These are phyloP conservation scores for Sugiyamaella xylanicola DNA, from an alignment of 1,139 yeast species.

Conservation along the genomic window DNA sequence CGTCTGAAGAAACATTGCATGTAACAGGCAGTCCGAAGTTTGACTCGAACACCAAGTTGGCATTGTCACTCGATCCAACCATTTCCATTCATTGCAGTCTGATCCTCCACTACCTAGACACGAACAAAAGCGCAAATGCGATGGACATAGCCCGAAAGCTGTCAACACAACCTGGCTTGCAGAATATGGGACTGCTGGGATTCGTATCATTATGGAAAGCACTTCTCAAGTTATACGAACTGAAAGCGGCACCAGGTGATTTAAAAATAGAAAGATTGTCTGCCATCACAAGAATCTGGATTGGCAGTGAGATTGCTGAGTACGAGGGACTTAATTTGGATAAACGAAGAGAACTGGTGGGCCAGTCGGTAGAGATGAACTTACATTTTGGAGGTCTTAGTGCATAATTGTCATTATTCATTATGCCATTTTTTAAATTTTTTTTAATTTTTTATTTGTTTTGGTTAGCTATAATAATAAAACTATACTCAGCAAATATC, in stretches of 20 bases:
- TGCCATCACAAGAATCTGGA: slow-evolving; percentile 42
- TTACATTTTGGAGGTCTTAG: slow-evolving; percentile 37
- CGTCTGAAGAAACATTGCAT: slow-evolving; percentile 19
- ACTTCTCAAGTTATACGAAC: slow-evolving; percentile 24
- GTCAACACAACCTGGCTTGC: slow-evolving; percentile 25
- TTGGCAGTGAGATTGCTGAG: slow-evolving; percentile 43
- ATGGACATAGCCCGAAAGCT: slow-evolving; percentile 29
- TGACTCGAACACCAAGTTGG: slow-evolving; percentile 14
- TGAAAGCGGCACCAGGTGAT: slow-evolving; percentile 24
- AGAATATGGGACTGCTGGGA: slow-evolving; percentile 41
- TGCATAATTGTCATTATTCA: background rate
- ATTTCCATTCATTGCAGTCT: slow-evolving; percentile 37
- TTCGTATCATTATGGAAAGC: slow-evolving; percentile 38
- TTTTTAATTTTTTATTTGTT: background rate
- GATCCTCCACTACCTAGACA: slow-evolving; percentile 31
- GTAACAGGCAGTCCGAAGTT: slow-evolving; percentile 17
- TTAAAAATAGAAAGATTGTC: slow-evolving; percentile 34
- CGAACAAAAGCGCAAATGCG: slow-evolving; percentile 28
- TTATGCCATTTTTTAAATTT: background rate
- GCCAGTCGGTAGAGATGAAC: slow-evolving; percentile 39
- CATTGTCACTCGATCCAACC: slow-evolving; percentile 34
- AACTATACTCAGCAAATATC: too few relatives aligned
- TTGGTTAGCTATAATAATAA: too few relatives aligned
- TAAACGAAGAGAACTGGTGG: slow-evolving; percentile 39
- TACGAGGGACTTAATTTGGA: slow-evolving; percentile 37